phyloP scores from a whole-genome alignment of 192 early-diverging fungal genomes.

The Backusella sp. region DNA sequence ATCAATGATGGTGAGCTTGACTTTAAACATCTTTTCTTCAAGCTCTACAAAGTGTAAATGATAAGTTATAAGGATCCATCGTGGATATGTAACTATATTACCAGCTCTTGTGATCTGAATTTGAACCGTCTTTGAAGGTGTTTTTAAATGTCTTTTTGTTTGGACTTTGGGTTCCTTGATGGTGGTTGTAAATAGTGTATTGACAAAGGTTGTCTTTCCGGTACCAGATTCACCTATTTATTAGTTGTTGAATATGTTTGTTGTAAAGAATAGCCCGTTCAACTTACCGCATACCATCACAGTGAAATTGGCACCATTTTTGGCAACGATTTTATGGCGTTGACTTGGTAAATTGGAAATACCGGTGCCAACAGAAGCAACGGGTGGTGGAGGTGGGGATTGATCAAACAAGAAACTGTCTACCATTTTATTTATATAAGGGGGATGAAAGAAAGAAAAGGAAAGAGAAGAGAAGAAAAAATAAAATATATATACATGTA shows the following conservation, averaged over 20 bases:
- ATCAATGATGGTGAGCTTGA: constrained; percentile 93
- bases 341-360: constrained; percentile 93
- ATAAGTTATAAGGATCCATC: too few relatives aligned
- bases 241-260: not conserved
- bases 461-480: not conserved
- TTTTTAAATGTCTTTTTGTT: constrained; percentile 77
- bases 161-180: constrained; percentile 39
- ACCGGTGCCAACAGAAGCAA: constrained; percentile 53
- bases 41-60: constrained; percentile 56
- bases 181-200: constrained; percentile 91
- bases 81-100: constrained; percentile 14
- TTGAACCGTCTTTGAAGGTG: constrained; percentile 92
- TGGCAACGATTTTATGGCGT: constrained; percentile 87
- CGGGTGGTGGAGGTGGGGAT: constrained; percentile 10
- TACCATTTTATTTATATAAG: not conserved
- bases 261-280: not conserved
- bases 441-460: not conserved
- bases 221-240: constrained; percentile 85
- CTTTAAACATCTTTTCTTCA: constrained; percentile 93
- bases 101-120: constrained; percentile 98
- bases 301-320: constrained; percentile 93
- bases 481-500: not conserved
- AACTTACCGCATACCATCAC: constrained; percentile 92
- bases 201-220: constrained; percentile 96
- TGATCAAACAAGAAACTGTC: not conserved